Evolutionary conservation across 2,329 filamentous ascomycete genomes (phyloP), one percentile per base, ranked within the genome.

Genomic region (Nigrospora osmanthi): DNA sequence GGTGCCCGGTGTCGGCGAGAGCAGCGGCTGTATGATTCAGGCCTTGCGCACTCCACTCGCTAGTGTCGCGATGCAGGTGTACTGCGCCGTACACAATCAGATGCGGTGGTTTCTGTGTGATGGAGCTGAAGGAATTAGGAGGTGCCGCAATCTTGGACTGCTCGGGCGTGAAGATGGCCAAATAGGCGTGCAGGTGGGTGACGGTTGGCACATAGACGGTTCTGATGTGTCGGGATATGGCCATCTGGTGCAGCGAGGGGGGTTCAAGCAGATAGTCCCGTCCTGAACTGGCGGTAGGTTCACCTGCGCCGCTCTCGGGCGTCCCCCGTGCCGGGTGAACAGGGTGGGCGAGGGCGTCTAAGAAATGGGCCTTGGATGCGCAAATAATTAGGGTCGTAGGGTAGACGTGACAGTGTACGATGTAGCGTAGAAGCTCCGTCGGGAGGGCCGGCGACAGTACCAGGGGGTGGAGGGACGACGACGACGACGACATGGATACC

Each of bases 41-140:
- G 0, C 85, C 87, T 62, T 89, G 86, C 0, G 81, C 84, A 42
- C 83, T 89, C 77, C 85, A 89, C 48, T 87, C 83, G 49, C 80
- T 80, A 0, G 83, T 85, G 44, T 78, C 72, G 19, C 77, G 73
- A 59, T 90, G 87, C 36, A 86, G 61, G 16, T 73, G 67, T 14
- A 89, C 57, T 36, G 85, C 71, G 42, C 83, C 81, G 53, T 87
- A 84, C 1, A 86, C 63, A 1, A 87, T 60, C 3, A 89, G 64
- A 17, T 72, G 59, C 1, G 76, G 72, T 16, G 49, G 45, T 19
- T 49, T 43, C 28, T 30, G 42, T 2, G 19, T 16, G 12, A 40
- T 14, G 16, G 37, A 11, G 10, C 32, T 31, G 42, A 53, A 41
- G 28, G 44, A 41, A 40, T 49, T 7, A 12, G 69, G 68, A 2